Evolutionary conservation across 2,329 filamentous ascomycete genomes (phyloP).

Genomic region (Harringtonia aguacate): DNA sequence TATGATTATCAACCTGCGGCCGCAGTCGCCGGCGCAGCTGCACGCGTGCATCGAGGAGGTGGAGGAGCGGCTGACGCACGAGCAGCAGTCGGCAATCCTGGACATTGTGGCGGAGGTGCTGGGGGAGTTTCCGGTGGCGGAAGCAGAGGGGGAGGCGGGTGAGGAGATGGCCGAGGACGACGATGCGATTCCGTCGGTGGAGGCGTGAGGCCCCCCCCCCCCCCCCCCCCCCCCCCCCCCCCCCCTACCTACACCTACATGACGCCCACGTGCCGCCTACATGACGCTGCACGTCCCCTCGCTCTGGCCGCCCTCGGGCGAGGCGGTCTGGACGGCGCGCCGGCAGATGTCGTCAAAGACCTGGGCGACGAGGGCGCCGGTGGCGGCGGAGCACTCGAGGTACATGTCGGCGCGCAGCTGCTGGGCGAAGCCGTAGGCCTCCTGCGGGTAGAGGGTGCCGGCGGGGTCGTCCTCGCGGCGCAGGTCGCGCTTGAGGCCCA

Average conservation of each 20-base stretch:
- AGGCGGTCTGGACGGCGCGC: conserved; percentile 39
- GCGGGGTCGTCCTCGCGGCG: conserved; percentile 47
- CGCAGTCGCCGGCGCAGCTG: conserved; percentile 43
- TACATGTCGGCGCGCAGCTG: conserved; percentile 51
- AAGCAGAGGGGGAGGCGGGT: conserved; percentile 20
- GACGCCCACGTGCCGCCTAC: conserved; percentile 18
- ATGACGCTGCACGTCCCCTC: conserved; percentile 42
- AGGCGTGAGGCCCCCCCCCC: conserved; percentile 18
- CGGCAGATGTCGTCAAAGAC: conserved; percentile 51
- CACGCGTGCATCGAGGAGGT: conserved; percentile 58
- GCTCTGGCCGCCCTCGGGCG: conserved; percentile 38
- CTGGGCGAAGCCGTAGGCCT: conserved; percentile 45
- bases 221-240: too few species aligned
- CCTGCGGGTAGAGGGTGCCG: conserved; percentile 50
- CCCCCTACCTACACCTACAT: too few species aligned
- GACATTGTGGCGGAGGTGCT: conserved; percentile 45
- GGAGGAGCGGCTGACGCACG: conserved; percentile 45
- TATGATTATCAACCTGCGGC: conserved; percentile 58
- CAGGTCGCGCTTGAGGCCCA: conserved; percentile 52
- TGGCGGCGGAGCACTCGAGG: conserved; percentile 52
- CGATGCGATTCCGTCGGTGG: background rate
- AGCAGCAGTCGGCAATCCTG: conserved; percentile 49
- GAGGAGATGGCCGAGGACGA: conserved; percentile 14
- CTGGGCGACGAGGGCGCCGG: conserved; percentile 45
- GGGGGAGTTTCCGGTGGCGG: conserved; percentile 34